A percentile compares a stretch with the other conserved stretches of the same genome.
phyloP scores from a whole-genome alignment of 768 basidiomycete genomes.

The Trichaptum fuscoviolaceum region DNA sequence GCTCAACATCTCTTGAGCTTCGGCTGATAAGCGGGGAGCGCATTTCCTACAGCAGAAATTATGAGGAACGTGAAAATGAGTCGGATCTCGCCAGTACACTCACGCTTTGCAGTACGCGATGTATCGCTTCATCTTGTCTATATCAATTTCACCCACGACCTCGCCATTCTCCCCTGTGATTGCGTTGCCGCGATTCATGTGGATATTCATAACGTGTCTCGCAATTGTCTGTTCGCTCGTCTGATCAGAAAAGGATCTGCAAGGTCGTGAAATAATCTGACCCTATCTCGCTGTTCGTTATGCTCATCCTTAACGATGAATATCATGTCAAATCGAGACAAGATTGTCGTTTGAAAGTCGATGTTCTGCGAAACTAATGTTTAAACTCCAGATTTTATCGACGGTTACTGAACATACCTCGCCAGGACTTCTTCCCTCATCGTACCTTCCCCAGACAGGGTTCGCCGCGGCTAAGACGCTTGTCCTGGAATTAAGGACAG shows the following conservation, averaged over 20 bases:
- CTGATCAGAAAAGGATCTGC: slow-evolving; percentile 5
- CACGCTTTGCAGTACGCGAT: slow-evolving; percentile 95
- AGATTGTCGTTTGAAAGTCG: slow-evolving; percentile 95
- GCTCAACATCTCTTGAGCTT: slow-evolving; percentile 94
- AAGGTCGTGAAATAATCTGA: slow-evolving; percentile 27
- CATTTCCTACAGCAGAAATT: slow-evolving; percentile 63
- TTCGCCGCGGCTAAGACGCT: slow-evolving; percentile 97
- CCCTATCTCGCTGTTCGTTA: slow-evolving; percentile 88
- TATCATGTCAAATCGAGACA: slow-evolving; percentile 99
- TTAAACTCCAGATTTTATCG: background rate
- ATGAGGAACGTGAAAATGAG: background rate
- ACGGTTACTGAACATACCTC: slow-evolving; percentile 47
- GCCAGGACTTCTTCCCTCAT: slow-evolving; percentile 93
- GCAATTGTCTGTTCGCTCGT: slow-evolving; percentile 74
- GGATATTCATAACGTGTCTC: slow-evolving; percentile 96
- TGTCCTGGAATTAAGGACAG: slow-evolving; percentile 91
- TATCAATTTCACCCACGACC: slow-evolving; percentile 80
- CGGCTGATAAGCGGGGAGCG: slow-evolving; percentile 87
- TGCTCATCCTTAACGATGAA: slow-evolving; percentile 99
- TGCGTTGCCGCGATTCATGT: slow-evolving; percentile 86
- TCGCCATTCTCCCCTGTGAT: slow-evolving; percentile 57
- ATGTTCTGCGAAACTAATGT: slow-evolving; percentile 59
- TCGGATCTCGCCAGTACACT: slow-evolving; percentile 14
- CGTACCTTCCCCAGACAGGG: slow-evolving; percentile 96
- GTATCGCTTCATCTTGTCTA: slow-evolving; percentile 98